Evolutionary conservation across 164 flowering plant species (phyloP), one percentile per base, ranked within the genome.

Genomic region (Vitis cinerea): DNA sequence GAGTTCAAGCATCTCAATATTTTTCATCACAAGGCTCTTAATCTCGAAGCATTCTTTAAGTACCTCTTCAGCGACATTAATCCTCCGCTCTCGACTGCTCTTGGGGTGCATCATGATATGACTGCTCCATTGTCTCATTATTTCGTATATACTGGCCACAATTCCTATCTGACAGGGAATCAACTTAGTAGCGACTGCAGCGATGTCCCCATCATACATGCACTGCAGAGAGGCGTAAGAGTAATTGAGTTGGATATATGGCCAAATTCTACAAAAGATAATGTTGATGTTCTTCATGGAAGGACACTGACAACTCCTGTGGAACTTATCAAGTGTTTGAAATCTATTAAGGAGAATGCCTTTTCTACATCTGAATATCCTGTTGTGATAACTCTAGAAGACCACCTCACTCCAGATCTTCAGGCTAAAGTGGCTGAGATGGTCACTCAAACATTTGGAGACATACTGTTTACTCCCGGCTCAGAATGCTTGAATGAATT

Each of bases 341-440:
- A 61, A 66, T 86, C 90, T 61, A 89, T 89, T 14, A 87, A 83
- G 72, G 87, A 87, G 53, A 72, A 87, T 74, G 91, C 94, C 15
- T 89, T 89, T 73, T n/a, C 50, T 76, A 86, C 83, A 57, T 89
- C 92, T 66, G 85, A 83, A 17, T 87, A 81, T 71, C 94, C 91
- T 11, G 88, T 89, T 76, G 88, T 89, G 31, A 86, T 87, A 58
- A 89, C 94, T 55, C 77, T 89, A 11, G 94, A 87, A 77, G 94
- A 89, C 71, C 94, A 89, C 65, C 88, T 89, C 49, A 86, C 90
- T 31, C 80, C 87, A 52, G 86, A 83, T 77, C 91, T 89, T 71
- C 91, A 89, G 71, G 91, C 88, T 71, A 87, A 87, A 89, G 89
- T 85, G 53, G 94, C 94, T 11, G 76, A 82, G 94, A 88, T 88